These are phyloP conservation scores for Xerocomellus intermedius DNA, from an alignment of 768 basidiomycete genomes.

Conservation along the genomic window DNA sequence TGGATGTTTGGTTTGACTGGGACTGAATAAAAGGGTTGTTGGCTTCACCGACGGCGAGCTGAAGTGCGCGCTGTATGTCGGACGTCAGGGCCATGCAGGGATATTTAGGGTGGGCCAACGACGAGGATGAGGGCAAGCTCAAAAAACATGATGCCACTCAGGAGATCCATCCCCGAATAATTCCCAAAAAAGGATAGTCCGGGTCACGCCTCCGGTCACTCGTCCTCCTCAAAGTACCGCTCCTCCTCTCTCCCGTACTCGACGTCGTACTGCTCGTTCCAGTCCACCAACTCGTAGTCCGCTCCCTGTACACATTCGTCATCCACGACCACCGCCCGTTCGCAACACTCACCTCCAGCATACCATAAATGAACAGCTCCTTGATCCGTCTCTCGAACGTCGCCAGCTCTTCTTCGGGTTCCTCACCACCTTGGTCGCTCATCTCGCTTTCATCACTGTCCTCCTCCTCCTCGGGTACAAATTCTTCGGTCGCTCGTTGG, in stretches of 20 bases:
- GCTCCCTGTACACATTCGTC: slow-evolving; percentile 44
- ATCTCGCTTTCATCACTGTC: slow-evolving; percentile 55
- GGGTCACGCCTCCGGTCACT: slow-evolving; percentile 23
- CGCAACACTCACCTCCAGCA: slow-evolving; percentile 56
- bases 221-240: slow-evolving; percentile 71
- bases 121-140: slow-evolving; percentile 43
- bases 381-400: slow-evolving; percentile 60
- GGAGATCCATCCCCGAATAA: slow-evolving; percentile 12
- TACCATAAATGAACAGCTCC: slow-evolving; percentile 74
- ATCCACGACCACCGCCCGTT: neutral
- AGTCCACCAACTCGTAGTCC: slow-evolving; percentile 71
- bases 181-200: slow-evolving; percentile 8
- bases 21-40: slow-evolving; percentile 38
- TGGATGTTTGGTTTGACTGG: slow-evolving; percentile 23
- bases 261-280: slow-evolving; percentile 67
- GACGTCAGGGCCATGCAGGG: slow-evolving; percentile 36
- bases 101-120: slow-evolving; percentile 42
- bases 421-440: slow-evolving; percentile 30
- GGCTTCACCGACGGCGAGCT: slow-evolving; percentile 46
- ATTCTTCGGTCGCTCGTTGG: slow-evolving; percentile 39
- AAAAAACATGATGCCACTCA: neutral
- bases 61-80: slow-evolving; percentile 51
- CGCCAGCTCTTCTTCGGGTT: slow-evolving; percentile 48
- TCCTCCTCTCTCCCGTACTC: slow-evolving; percentile 66
- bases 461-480: slow-evolving; percentile 63